Evolutionary conservation across 2,329 filamentous ascomycete species (phyloP).

Genomic region (Xylariaceae sp.): DNA sequence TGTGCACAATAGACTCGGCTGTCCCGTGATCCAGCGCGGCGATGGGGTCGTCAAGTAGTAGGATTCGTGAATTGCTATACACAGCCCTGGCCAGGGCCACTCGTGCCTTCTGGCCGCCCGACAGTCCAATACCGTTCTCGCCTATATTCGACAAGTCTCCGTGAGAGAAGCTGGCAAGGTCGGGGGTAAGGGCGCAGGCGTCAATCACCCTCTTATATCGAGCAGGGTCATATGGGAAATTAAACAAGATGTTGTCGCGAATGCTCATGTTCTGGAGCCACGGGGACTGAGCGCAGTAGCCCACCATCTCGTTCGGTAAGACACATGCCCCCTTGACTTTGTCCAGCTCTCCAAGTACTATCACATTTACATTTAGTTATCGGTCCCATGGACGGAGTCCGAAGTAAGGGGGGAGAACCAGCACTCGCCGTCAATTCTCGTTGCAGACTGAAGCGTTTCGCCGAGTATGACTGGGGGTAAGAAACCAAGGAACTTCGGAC

Average conservation of each 20-base stretch:
- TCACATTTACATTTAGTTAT: neutral
- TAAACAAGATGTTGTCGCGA: conserved; percentile 59
- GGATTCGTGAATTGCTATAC: conserved; percentile 51
- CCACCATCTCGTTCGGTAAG: conserved; percentile 46
- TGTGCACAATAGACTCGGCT: conserved; percentile 55
- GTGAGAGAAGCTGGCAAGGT: conserved; percentile 50
- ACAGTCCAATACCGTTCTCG: conserved; percentile 57
- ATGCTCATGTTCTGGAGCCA: conserved; percentile 64
- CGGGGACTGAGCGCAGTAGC: conserved; percentile 55
- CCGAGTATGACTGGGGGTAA: neutral
- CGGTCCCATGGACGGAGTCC: neutral
- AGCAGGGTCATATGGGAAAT: conserved; percentile 46
- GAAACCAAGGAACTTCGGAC: neutral
- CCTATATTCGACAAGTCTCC: conserved; percentile 56
- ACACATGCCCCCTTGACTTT: conserved; percentile 48
- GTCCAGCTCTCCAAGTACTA: conserved; percentile 58
- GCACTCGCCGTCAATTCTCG: neutral
- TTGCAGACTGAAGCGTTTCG: neutral
- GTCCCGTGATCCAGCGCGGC: conserved; percentile 59
- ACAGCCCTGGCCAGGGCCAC: conserved; percentile 58
- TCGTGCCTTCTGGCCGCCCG: conserved; percentile 58
- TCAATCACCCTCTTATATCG: conserved; percentile 57
- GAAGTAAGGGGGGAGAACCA: neutral
- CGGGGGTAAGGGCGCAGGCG: conserved; percentile 52
- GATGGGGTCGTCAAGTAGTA: conserved; percentile 59